Base-by-base conservation (phyloP, 345 rosid species). In the Cochlearia excelsa region DNA sequence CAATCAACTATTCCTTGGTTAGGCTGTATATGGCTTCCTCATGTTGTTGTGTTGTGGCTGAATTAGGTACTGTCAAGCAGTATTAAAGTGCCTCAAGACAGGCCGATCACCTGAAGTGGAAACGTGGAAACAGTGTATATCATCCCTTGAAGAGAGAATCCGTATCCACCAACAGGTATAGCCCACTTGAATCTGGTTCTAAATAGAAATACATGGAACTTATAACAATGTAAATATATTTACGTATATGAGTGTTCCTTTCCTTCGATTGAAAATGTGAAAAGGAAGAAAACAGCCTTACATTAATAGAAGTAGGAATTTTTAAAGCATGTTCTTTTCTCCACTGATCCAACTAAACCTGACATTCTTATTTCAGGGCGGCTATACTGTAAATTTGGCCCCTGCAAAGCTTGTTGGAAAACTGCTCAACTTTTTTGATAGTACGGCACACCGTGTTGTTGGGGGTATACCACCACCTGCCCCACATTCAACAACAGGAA, bases 61-160 rank as follows among this genome's bases (percentile, higher is more conserved):
- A 26, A 47, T 60, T 71, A 86, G 95, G 77, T 86, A 86, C 49
- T 86, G 95, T 66, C 95, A 86, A 66, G 88, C 83, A 43, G 71
- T 84, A 52, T 65, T 72, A 54, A 86, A 76, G 74, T 80, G 88
- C 63, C 73, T 80, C 46, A 86, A 79, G 74, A 78, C 82, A 27
- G 84, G 83, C 26, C 82, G 84, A 69, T 53, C 83, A 34, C 65
- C 82, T 28, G 90, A 83, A 72, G 77, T 77, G 61, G 90, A 86
- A 47, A 66, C 61, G 31, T 86, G 81, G 87, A 83, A 74, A 70
- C 81, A 72, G 42, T 61, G 70, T 58, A 71, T 65, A 23, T 46
- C 43, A 28, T 78, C 89, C 57, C 89, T 86, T 59, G 94, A 86
- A 71, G 94, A 86, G 69, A 78, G 90, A 61, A 69, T 81, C 46